Evolutionary conservation across 306 rosid genomes (phyloP).

Genomic region (Sophora flavescens): DNA sequence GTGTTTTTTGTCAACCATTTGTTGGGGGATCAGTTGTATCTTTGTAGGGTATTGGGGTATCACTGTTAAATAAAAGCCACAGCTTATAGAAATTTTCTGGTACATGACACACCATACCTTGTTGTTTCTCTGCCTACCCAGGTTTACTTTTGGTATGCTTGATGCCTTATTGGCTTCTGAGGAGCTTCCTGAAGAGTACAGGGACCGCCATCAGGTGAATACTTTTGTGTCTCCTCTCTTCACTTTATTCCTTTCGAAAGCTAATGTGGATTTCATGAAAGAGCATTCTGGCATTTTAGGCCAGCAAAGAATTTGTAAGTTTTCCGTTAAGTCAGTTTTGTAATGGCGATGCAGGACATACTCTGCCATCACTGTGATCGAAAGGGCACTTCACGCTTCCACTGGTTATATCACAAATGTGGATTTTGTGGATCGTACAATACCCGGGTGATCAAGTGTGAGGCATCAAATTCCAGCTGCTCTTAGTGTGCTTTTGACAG

Average conservation of each 20-base stretch:
- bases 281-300: constrained; percentile 14
- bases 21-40: neutral
- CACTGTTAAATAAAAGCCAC: neutral
- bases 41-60: constrained; percentile 10
- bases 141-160: constrained; percentile 99
- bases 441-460: constrained; percentile 86
- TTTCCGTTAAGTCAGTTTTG: constrained; percentile 32
- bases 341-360: constrained; percentile 73
- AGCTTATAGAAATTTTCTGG: neutral
- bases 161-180: constrained; percentile 96
- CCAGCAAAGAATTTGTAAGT: neutral
- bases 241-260: constrained; percentile 40
- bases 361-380: constrained; percentile 89
- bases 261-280: constrained; percentile 38
- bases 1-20: neutral
- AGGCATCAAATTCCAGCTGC: constrained; percentile 60
- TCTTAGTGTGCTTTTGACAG: constrained; percentile 44
- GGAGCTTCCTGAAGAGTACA: constrained; percentile 95
- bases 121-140: constrained; percentile 52
- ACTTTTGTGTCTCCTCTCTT: constrained; percentile 36
- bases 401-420: constrained; percentile 96
- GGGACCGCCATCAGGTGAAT: constrained; percentile 82
- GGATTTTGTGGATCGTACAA: constrained; percentile 90
- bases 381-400: constrained; percentile 84
- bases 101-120: constrained; percentile 3